Percentiles rank a stretch among this genome's conserved stretches.
Evolutionary conservation across 768 basidiomycete genomes (phyloP).

Genomic region (Auricularia cornea): DNA sequence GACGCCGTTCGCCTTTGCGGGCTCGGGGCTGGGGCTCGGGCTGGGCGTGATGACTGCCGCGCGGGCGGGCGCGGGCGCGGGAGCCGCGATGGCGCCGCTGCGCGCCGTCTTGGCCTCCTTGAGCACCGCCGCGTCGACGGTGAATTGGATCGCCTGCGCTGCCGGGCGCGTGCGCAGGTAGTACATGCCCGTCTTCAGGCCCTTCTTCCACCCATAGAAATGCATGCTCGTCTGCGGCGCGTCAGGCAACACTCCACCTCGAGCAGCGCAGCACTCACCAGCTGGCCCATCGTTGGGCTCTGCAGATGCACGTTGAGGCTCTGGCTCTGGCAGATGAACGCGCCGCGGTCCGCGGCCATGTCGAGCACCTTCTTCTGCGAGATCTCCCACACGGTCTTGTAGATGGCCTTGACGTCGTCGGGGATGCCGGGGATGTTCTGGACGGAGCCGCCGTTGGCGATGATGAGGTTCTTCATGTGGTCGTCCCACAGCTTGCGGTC

Average conservation of each 20-base stretch:
- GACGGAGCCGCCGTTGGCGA: constrained; percentile 85
- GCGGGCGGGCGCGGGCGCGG: not conserved
- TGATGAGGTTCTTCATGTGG: constrained; percentile 98
- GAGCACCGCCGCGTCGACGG: constrained; percentile 75
- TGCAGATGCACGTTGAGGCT: constrained; percentile 90
- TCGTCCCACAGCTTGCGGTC: constrained; percentile 95
- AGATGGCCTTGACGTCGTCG: constrained; percentile 89
- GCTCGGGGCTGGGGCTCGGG: not conserved
- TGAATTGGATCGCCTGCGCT: constrained; percentile 96
- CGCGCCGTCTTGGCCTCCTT: constrained; percentile 39
- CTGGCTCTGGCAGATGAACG: constrained; percentile 96
- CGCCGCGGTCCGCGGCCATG: constrained; percentile 94
- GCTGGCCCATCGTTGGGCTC: constrained; percentile 80
- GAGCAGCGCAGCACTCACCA: constrained; percentile 30
- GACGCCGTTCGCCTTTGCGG: not conserved
- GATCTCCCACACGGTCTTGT: constrained; percentile 99
- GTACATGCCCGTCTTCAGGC: constrained; percentile 98
- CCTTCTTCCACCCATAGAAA: constrained; percentile 99
- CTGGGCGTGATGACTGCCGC: not conserved
- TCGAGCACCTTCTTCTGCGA: constrained; percentile 97
- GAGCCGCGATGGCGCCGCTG: constrained; percentile 3
- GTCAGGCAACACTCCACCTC: constrained; percentile 8
- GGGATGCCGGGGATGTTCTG: constrained; percentile 87
- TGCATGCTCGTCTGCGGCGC: constrained; percentile 68
- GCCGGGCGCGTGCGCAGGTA: constrained; percentile 89